Evolutionary conservation across 306 rosid genomes (phyloP), one percentile per base, ranked within the genome.

Genomic region (Abrus pulchellus): DNA sequence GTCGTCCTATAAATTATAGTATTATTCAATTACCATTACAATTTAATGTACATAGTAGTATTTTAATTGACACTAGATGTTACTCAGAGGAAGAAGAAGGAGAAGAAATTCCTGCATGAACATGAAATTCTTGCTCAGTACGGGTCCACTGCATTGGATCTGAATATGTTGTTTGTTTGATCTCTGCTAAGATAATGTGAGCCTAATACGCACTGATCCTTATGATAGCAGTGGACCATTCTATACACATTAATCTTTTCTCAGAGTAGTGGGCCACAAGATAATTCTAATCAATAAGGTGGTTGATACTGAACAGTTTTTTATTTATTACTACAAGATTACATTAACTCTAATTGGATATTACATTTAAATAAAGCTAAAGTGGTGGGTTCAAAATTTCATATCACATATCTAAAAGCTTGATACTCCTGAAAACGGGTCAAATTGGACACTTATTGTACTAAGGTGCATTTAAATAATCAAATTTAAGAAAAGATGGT

Each of bases 121-220:
- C 40, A 36, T 36, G 40, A 4, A 0, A 36, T 0, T 2, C 40
- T 36, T 36, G 40, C 40, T 36, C 40, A 36, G 40, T 36, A 36
- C 40, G 40, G 40, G 75, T 41, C 68, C 8, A 5, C 61, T 27
- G 59, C 33, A 70, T 40, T 48, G 61, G n/a, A 9, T 7, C 60
- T 70, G 40, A 75, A 29, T 28, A 45, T 34, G 68, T 59, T 45
- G 45, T 33, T 41, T 68, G 70, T 30, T 30, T 4, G 6, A 43
- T 75, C 49, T 78, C 34, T 41, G 2, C 11, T 55, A 9, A 45
- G 49, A 55, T 57, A 27, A 68, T 56, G 34, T 33, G 40, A 60
- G 45, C 4, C 12, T 11, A 74, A 28, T 48, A 9, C 60, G 12
- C 47, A 47, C 27, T 57, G 64, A 57, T 8, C 4, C 40, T 20